phyloP scores from a whole-genome alignment of 1,284 basidiomycete genomes.

The Cryptococcus hybrid region DNA sequence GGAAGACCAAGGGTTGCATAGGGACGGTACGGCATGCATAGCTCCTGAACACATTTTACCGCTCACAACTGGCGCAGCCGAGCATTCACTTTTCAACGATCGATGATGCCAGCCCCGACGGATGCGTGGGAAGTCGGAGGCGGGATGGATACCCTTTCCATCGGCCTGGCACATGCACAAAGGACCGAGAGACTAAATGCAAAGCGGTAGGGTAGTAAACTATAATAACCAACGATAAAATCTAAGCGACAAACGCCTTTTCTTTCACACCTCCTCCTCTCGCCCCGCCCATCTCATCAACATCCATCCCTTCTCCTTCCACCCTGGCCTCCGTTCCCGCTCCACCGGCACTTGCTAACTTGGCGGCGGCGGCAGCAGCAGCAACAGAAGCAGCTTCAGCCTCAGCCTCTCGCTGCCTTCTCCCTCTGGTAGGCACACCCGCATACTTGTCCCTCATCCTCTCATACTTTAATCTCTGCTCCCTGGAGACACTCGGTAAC shows the following conservation, averaged over 20 bases:
- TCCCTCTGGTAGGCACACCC: constrained; percentile 56
- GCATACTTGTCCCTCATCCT: constrained; percentile 74
- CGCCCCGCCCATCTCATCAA: background rate
- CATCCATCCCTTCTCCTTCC: background rate
- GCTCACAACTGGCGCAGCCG: no score
- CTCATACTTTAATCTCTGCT: constrained; percentile 80
- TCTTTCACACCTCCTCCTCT: background rate
- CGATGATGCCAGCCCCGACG: no score
- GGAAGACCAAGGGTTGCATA: no score
- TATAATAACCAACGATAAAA: background rate
- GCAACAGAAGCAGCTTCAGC: background rate
- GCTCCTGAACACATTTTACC: no score
- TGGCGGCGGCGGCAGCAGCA: background rate
- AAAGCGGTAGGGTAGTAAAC: background rate
- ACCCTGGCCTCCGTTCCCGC: background rate
- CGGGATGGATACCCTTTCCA: constrained; percentile 36
- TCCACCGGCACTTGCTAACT: background rate
- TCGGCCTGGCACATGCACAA: no score
- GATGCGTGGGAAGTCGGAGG: background rate
- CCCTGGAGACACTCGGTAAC: constrained; percentile 75
- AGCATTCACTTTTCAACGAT: no score
- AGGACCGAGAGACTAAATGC: background rate
- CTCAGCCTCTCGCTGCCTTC: constrained; percentile 34
- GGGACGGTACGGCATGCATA: no score
- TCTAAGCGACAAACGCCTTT: background rate